Evolutionary conservation across 441 rosid genomes (phyloP).

Genomic region (Croton laevigatus): DNA sequence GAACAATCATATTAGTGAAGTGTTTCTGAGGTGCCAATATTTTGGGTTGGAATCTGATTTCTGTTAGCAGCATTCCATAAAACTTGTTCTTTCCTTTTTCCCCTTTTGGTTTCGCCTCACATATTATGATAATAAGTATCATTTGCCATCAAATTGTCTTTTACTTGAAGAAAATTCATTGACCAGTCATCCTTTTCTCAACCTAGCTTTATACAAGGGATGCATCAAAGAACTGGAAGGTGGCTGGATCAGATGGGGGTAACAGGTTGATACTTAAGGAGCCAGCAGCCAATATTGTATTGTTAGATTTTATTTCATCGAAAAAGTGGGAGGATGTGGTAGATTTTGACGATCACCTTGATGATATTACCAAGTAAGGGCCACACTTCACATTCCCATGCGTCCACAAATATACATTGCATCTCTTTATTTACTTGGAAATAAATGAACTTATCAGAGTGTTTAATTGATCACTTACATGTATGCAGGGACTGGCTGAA

Average conservation of each 20-base stretch:
- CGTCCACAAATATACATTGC: no score
- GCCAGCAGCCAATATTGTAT: conserved; percentile 72
- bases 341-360: conserved; percentile 94
- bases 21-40: not conserved
- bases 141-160: not conserved
- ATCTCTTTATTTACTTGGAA: no score
- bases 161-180: not conserved
- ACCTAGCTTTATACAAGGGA: conserved; percentile 75
- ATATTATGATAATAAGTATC: not conserved
- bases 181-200: conserved; percentile 16
- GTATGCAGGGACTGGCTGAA: conserved; percentile 91
- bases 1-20: not conserved
- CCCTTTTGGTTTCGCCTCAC: not conserved
- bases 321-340: conserved; percentile 79
- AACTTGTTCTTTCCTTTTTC: not conserved
- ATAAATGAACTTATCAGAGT: not conserved
- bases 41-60: not conserved
- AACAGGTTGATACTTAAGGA: conserved; percentile 64
- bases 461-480: not conserved
- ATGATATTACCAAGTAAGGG: conserved; percentile 78
- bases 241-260: conserved; percentile 62
- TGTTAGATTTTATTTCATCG: conserved; percentile 68
- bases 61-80: not conserved
- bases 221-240: conserved; percentile 87
- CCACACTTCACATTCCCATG: no score